Evolutionary conservation across 1,284 basidiomycete genomes (phyloP).

Genomic region (Mycena citricolor): DNA sequence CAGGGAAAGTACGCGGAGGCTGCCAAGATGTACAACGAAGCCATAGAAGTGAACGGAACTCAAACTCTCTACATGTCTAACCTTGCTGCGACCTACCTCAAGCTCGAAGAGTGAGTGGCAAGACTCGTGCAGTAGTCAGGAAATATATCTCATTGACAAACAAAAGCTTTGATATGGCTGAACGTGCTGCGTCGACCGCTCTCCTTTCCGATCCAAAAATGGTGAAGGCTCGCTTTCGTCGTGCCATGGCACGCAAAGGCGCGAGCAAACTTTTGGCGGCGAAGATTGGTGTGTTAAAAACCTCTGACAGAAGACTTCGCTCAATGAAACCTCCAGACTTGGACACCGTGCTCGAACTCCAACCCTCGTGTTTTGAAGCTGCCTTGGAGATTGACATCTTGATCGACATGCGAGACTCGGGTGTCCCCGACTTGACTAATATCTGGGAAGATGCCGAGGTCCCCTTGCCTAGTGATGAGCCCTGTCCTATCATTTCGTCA

Average conservation of each 20-base stretch:
- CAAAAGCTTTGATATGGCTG: slow-evolving; percentile 43
- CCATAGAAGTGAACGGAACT: slow-evolving; percentile 18
- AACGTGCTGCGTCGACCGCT: slow-evolving; percentile 40
- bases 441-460: slow-evolving; percentile 31
- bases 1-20: slow-evolving; percentile 14
- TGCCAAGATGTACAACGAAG: slow-evolving; percentile 8
- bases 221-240: slow-evolving; percentile 42
- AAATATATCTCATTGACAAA: not conserved
- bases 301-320: not conserved
- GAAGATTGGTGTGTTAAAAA: slow-evolving; percentile 35
- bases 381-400: slow-evolving; percentile 31
- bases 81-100: slow-evolving; percentile 41
- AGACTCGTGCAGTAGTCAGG: not conserved
- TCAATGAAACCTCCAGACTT: slow-evolving; percentile 35
- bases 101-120: slow-evolving; percentile 38
- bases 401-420: slow-evolving; percentile 29
- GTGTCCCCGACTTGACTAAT: slow-evolving; percentile 25
- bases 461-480: slow-evolving; percentile 28
- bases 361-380: slow-evolving; percentile 34
- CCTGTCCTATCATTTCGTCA: too few relatives aligned
- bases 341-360: slow-evolving; percentile 34
- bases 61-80: slow-evolving; percentile 41
- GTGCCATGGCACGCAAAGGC: slow-evolving; percentile 43
- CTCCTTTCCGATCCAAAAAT: slow-evolving; percentile 41
- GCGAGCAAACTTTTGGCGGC: slow-evolving; percentile 36